Evolutionary conservation across 306 rosid species (phyloP), one percentile per base, ranked within the genome.

Genomic region (Vigna radiata): DNA sequence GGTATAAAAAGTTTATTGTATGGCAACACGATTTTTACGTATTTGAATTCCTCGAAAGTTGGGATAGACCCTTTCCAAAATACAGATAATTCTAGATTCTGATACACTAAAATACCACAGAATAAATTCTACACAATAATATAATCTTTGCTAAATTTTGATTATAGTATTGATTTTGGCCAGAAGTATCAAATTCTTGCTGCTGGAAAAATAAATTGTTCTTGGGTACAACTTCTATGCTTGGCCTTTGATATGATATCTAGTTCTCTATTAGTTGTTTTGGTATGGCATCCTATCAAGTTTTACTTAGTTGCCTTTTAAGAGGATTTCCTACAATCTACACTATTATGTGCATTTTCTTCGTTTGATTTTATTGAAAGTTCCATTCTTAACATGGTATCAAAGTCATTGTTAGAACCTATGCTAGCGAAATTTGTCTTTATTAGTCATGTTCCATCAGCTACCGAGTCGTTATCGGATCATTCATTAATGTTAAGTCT

Each of bases 241-340:
- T 44, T 59, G 31, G 46, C 56, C 73, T 23, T 59, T 37, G 18
- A 70, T 58, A 59, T n/a, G n/a, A n/a, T n/a, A n/a, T n/a, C n/a
- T n/a, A n/a, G n/a, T n/a, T n/a, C n/a, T n/a, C n/a, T n/a, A n/a
- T n/a, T n/a, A n/a, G n/a, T n/a, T n/a, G n/a, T n/a, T n/a, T n/a
- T n/a, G n/a, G n/a, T n/a, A n/a, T 47, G 59, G 31, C 19, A 47
- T 59, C 55, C 11, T 33, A 60, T 48, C 63, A 78, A 46, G 75
- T 52, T 29, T 9, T 55, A 29, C 36, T 5, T 44, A 44, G 53
- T 46, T 47, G 3, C 27, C 27, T 25, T 79, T 39, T 18, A 59
- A 49, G 25, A 36, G 21, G 49, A 39, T 39, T 67, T 56, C 21
- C 63, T 54, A 44, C 43, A 33, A 11, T 72, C 21, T 53, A 33